Percentiles rank a stretch among this genome's conserved stretches.
These are phyloP conservation scores for Fusarium nanum DNA, from an alignment of 2,329 filamentous ascomycete species.

Conservation along the genomic window DNA sequence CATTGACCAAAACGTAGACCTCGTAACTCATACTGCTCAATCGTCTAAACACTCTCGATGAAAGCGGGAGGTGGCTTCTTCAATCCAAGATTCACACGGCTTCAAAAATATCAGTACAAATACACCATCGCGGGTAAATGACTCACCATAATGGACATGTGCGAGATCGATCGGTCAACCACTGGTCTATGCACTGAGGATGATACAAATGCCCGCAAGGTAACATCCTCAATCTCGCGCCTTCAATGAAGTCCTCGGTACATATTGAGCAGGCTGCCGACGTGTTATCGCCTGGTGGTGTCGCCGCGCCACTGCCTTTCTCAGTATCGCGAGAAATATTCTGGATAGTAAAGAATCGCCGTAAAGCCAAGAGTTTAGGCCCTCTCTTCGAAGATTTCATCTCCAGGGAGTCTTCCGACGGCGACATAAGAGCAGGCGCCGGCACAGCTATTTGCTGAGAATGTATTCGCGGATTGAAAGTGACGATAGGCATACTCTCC, in stretches of 20 bases:
- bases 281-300: accelerated
- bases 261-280: constrained; percentile 16
- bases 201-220: constrained; percentile 36
- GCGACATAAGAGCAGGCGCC: background rate
- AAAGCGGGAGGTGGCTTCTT: background rate
- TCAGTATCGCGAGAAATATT: background rate
- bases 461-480: background rate
- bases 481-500: constrained; percentile 22
- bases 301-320: accelerated
- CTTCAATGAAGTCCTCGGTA: constrained; percentile 21
- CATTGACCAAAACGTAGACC: background rate
- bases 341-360: background rate
- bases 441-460: background rate
- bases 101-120: background rate
- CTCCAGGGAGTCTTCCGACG: background rate
- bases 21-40: background rate
- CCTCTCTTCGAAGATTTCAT: background rate
- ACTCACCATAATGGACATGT: constrained; percentile 39
- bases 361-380: background rate
- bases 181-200: constrained; percentile 37
- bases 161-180: constrained; percentile 26
- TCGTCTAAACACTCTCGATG: accelerated
- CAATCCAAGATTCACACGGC: constrained; percentile 12
- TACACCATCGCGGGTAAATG: accelerated
- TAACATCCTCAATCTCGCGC: background rate